Evolutionary conservation across 148 eudicot species (phyloP), one percentile per base, ranked within the genome.

Genomic region (Amaranthus hypochondriacus): DNA sequence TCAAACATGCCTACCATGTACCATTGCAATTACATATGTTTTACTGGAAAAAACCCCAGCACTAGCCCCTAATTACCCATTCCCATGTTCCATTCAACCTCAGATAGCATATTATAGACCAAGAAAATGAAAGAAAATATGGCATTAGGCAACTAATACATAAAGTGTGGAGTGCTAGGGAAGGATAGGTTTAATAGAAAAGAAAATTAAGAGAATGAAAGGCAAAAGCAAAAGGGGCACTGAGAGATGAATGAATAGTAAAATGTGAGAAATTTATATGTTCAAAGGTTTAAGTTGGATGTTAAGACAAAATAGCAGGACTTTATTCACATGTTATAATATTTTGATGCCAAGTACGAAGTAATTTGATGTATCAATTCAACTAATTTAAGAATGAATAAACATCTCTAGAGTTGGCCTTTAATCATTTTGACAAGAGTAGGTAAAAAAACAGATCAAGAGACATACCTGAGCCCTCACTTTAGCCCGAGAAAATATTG

Each of bases 401-500:
- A 68, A 21, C 8, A 67, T 73, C 13, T 48, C 21, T 18, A n/a
- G 15, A 18, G 6, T 49, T 77, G 21, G 39, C 44, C 6, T 42
- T 9, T 53, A 43, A 73, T 59, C 65, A 78, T 28, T 72, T 39
- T 47, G 49, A 15, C 13, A 7, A 7, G 3, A 54, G 12, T 73
- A 44, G 4, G 9, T n/a, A 14, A 63, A 4, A 21, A 64, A 68
- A 50, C 53, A 55, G 28, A 63, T 9, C 59, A 56, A 42, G 46
- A 43, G 69, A 69, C 46, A 58, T 77, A 92, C 98, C 97, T 95
- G 81, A 68, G 93, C 85, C 73, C 82, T 90, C 73, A 95, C 90
- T 81, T 89, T 83, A 28, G 99, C 97, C 68, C 78, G 88, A 65
- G 91, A 85, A 77, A 95, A 95, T 77, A 92, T 79, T 43, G 96